phyloP scores from a whole-genome alignment of 257 asterid species.

The Gardenia jasminoides region DNA sequence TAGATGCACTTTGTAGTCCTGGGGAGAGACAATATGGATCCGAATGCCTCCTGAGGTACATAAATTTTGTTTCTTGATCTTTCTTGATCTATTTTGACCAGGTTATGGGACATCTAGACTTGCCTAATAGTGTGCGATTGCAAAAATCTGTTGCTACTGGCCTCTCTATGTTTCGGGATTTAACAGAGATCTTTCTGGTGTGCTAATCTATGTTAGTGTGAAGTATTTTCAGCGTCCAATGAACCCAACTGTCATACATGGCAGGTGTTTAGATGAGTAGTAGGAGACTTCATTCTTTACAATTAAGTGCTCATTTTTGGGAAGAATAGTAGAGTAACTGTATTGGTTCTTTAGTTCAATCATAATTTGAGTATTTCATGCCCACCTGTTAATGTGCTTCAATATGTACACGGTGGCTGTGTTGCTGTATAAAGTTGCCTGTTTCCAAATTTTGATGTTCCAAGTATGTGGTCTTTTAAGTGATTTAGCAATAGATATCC shows the following conservation, averaged over 20 bases:
- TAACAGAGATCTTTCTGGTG: not conserved
- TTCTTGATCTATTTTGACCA: slow-evolving; percentile 1
- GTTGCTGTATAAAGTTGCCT: too few relatives aligned
- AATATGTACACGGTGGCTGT: too few relatives aligned
- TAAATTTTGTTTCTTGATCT: not conserved
- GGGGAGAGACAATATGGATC: slow-evolving; percentile 65
- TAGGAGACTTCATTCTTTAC: not conserved
- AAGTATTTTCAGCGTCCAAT: not conserved
- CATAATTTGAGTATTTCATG: too few relatives aligned
- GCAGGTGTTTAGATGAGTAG: not conserved
- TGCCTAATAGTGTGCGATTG: not conserved
- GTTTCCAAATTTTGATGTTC: too few relatives aligned
- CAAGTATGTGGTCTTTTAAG: too few relatives aligned
- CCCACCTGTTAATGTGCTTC: too few relatives aligned
- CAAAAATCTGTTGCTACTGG: not conserved
- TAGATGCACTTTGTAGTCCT: slow-evolving; percentile 70
- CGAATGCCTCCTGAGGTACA: slow-evolving; percentile 59
- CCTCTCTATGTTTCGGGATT: not conserved
- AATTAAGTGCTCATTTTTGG: not conserved
- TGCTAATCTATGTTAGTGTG: not conserved
- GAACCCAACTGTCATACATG: not conserved
- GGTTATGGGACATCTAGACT: not conserved
- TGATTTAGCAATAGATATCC: too few relatives aligned
- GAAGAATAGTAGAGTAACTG: not conserved
- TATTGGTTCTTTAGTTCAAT: not conserved